These are phyloP conservation scores for Chaetomium globosum DNA, from an alignment of 2,329 filamentous ascomycete genomes.

Conservation along the genomic window DNA sequence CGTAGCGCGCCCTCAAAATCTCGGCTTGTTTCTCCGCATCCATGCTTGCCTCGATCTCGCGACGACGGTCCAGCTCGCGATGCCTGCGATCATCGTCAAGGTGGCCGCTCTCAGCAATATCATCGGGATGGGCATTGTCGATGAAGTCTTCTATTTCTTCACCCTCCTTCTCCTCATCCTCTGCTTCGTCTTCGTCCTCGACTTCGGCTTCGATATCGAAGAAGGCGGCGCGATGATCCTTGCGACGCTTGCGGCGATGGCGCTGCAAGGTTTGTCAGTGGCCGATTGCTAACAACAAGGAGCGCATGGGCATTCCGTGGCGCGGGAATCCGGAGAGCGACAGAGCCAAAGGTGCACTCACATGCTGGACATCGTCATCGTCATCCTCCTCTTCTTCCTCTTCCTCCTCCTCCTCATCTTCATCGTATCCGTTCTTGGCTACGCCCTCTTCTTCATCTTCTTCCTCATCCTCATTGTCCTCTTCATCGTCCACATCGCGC, in stretches of 20 bases:
- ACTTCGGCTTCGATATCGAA: constrained; percentile 98
- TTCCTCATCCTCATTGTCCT: constrained; percentile 41
- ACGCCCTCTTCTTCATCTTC: constrained; percentile 46
- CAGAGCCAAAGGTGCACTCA: constrained; percentile 41
- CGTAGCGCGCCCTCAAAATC: constrained; percentile 83
- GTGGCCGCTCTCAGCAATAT: constrained; percentile 76
- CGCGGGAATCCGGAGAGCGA: too few species aligned
- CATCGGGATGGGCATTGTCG: constrained; percentile 87
- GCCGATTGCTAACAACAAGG: too few species aligned
- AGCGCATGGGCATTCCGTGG: neutral
- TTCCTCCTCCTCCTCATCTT: constrained; percentile 53
- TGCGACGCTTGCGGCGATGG: constrained; percentile 79
- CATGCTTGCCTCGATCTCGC: constrained; percentile 82
- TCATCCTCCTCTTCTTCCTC: constrained; percentile 68
- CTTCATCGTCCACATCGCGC: constrained; percentile 43
- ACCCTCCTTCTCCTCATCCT: constrained; percentile 87
- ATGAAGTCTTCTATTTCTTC: constrained; percentile 82
- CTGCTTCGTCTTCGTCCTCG: constrained; percentile 86
- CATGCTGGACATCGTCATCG: constrained; percentile 69
- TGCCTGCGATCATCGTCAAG: constrained; percentile 90
- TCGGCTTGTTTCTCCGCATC: constrained; percentile 94
- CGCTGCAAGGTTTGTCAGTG: constrained; percentile 46
- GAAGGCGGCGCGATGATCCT: constrained; percentile 76
- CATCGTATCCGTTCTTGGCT: constrained; percentile 48
- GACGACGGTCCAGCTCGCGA: constrained; percentile 88